Percentiles rank a stretch among this genome's conserved stretches.
phyloP scores from a whole-genome alignment of 306 rosid species.

The Lotus japonicus region DNA sequence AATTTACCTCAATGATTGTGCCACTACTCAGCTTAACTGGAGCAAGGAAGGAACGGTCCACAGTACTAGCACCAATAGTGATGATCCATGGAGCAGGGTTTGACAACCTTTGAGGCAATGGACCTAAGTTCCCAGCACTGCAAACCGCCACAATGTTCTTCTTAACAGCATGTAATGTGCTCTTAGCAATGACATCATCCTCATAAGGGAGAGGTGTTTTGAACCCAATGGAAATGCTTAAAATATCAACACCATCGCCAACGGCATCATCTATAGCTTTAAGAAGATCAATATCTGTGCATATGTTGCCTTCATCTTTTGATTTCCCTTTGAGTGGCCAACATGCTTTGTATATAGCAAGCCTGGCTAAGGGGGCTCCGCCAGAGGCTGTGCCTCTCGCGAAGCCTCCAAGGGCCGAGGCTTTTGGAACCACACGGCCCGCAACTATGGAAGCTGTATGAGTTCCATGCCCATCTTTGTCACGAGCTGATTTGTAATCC shows the following conservation, averaged over 20 bases:
- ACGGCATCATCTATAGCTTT: conserved; percentile 93
- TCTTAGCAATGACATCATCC: conserved; percentile 56
- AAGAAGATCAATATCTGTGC: conserved; percentile 63
- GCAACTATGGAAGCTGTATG: conserved; percentile 86
- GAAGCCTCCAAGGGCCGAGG: conserved; percentile 59
- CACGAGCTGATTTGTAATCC: conserved; percentile 77
- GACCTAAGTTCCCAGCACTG: conserved; percentile 87
- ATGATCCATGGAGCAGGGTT: conserved; percentile 85
- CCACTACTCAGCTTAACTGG: conserved; percentile 54
- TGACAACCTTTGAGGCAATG: conserved; percentile 46
- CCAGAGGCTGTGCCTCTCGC: conserved; percentile 75
- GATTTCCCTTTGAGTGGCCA: conserved; percentile 68
- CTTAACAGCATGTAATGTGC: conserved; percentile 59
- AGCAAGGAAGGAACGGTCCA: conserved; percentile 63
- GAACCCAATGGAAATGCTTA: conserved; percentile 69
- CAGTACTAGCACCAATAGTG: conserved; percentile 78
- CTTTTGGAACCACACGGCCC: conserved; percentile 45
- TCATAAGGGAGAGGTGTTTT: conserved; percentile 30
- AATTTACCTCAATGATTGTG: conserved; percentile 43
- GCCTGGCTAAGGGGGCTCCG: conserved; percentile 63
- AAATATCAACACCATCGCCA: conserved; percentile 67
- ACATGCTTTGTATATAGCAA: conserved; percentile 93
- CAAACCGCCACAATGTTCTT: conserved; percentile 71
- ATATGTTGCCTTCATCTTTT: conserved; percentile 54
- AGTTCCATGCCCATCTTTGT: conserved; percentile 85